phyloP scores from a whole-genome alignment of 2,329 filamentous ascomycete species.

The Aureobasidium sp. region DNA sequence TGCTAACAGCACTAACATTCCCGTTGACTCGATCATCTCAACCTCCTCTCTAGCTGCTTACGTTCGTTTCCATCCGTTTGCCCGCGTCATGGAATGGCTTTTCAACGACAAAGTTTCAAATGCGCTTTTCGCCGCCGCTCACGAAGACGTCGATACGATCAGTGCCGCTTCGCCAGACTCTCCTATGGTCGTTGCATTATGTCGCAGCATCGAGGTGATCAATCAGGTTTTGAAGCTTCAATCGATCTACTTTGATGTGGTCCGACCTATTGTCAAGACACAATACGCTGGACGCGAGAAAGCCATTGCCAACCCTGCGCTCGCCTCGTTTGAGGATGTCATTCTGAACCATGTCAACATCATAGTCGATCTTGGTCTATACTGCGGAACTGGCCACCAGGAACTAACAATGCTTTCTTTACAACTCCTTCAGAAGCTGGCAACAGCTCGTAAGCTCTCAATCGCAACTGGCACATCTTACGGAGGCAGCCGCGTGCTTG shows the following conservation, averaged over 20 bases:
- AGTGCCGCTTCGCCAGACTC: constrained; percentile 67
- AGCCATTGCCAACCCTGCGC: constrained; percentile 63
- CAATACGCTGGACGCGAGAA: constrained; percentile 51
- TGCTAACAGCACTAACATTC: constrained; percentile 67
- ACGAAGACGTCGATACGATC: constrained; percentile 66
- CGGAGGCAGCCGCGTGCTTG: constrained; percentile 55
- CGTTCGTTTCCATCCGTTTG: constrained; percentile 81
- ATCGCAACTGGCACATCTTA: constrained; percentile 44
- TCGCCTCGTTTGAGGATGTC: constrained; percentile 84
- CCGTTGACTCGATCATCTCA: constrained; percentile 66
- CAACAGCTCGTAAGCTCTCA: constrained; percentile 68
- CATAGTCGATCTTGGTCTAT: constrained; percentile 75
- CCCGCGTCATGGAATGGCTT: constrained; percentile 95
- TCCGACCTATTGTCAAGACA: constrained; percentile 66
- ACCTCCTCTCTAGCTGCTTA: constrained; percentile 71
- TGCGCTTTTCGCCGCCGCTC: constrained; percentile 67
- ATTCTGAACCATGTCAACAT: constrained; percentile 71
- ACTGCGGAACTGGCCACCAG: constrained; percentile 76
- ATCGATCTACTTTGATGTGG: constrained; percentile 82
- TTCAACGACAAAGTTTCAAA: constrained; percentile 85
- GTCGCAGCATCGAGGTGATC: constrained; percentile 76
- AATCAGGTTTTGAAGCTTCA: constrained; percentile 78
- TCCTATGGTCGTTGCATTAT: constrained; percentile 68
- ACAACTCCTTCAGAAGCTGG: constrained; percentile 75
- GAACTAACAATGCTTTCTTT: constrained; percentile 73